Base-by-base conservation (phyloP, 1,139 yeast genomes). In the Casaregolazyma lundiana region DNA sequence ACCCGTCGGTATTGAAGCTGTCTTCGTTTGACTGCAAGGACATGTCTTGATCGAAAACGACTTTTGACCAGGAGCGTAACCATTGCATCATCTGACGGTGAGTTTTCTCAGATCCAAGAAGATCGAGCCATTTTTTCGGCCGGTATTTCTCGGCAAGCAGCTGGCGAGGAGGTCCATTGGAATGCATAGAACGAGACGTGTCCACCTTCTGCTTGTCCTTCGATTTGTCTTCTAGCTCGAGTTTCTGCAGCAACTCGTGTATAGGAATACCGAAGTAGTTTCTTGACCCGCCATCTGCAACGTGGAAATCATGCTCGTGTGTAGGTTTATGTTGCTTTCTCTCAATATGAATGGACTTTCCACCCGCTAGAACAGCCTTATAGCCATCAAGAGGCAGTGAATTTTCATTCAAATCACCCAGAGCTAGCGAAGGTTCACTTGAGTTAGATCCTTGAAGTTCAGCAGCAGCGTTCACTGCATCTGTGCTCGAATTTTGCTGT, bases 21-120 rank as follows among this genome's bases (percentile, higher is more conserved):
- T 43, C 21, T 48, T 56, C 41, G 63, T 50, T 38, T 2, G 32
- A 26, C 15, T 32, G 30, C n/a, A 38, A 19, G 9, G 34, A 35
- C 35, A 36, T 24, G 16, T 64, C 68, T 41, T 72, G 75, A 6
- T 77, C 75, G 58, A 78, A 82, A 1, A 85, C 95, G 1, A 78
- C 73, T 3, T 76, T 65, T 2, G 85, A 77, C 97, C 97, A 92
- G 50, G 80, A 81, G 52, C 79, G 76, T 32, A 92, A 63, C 97
- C 97, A 92, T 47, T 77, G 77, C 46, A 90, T 68, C 18, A 90
- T 74, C 32, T 68, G 65, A 44, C 97, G 70, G 60, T 88, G 90
- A 13, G 81, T 81, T 50, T 75, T 73, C 59, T 92, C 97, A 56
- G 90, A 88, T 0, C 97, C 97, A 1, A 70, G 80, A 66, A 70